A percentile compares a stretch with the other conserved stretches of the same genome.
Conservation (phyloP, 2,329 filamentous ascomycete genomes). For the Pseudogymnoascus sp. region DNA sequence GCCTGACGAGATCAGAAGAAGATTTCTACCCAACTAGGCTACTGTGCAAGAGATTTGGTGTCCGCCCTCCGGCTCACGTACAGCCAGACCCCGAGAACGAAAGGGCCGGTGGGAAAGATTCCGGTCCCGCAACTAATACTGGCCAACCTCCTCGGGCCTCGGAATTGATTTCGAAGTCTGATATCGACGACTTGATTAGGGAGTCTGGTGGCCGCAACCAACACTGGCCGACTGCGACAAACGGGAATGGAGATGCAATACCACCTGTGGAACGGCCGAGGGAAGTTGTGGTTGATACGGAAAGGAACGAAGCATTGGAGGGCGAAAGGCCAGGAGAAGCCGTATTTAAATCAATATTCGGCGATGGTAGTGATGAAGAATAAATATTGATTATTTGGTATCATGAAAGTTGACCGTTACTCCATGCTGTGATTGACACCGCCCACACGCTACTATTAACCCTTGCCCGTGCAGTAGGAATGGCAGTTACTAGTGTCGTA, state of each 20-base stretch:
- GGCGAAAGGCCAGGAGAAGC: constrained; percentile 67
- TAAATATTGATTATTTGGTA: constrained; percentile 4
- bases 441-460: neutral
- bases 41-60: constrained; percentile 90
- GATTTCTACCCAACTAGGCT: constrained; percentile 76
- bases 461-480: neutral
- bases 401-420: neutral
- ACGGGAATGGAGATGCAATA: neutral
- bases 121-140: neutral
- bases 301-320: constrained; percentile 72
- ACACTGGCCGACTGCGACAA: constrained; percentile 16
- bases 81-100: constrained; percentile 40
- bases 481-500: neutral
- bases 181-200: constrained; percentile 48
- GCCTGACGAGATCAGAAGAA: constrained; percentile 65
- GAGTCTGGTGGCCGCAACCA: constrained; percentile 32
- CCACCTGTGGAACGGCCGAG: constrained; percentile 16
- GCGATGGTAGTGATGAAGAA: constrained; percentile 67
- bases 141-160: constrained; percentile 26
- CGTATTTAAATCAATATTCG: constrained; percentile 89
- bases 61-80: constrained; percentile 67
- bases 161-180: constrained; percentile 46
- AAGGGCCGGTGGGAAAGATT: constrained; percentile 19
- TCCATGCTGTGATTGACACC: neutral
- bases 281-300: constrained; percentile 52